Percentiles rank a stretch among this genome's conserved stretches.
phyloP scores from a whole-genome alignment of 1,284 basidiomycete genomes.

The Sporisorium graminicola region DNA sequence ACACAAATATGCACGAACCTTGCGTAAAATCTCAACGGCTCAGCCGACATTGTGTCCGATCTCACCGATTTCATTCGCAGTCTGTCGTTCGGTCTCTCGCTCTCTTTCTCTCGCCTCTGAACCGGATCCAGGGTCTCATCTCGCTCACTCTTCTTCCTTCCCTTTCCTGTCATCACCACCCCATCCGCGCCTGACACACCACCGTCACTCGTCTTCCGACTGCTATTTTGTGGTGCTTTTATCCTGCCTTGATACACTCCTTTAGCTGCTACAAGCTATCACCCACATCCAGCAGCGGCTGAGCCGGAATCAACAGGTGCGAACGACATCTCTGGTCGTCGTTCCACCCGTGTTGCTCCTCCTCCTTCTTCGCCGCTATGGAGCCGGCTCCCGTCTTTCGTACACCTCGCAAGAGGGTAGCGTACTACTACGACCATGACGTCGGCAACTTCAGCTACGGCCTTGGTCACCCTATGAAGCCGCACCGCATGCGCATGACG shows the following conservation, averaged over 20 bases:
- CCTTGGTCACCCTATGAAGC: conserved; percentile 92
- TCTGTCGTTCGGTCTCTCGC: background rate
- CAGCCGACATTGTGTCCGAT: conserved; percentile 2
- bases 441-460: conserved; percentile 88
- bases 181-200: background rate
- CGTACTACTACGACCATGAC: conserved; percentile 72
- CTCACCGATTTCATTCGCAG: conserved; percentile 1
- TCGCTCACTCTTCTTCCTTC: background rate
- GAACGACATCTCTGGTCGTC: background rate
- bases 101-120: background rate
- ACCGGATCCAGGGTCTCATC: background rate
- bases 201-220: background rate
- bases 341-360: too few species aligned
- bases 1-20: conserved; percentile 2
- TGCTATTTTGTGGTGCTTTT: background rate
- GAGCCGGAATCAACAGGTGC: background rate
- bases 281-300: background rate
- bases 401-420: conserved; percentile 52
- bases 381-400: conserved; percentile 57
- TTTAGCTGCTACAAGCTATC: background rate
- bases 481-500: conserved; percentile 75
- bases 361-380: conserved; percentile 24
- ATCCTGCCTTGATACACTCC: background rate
- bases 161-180: background rate
- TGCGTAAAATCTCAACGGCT: background rate